These are phyloP conservation scores for Heliosperma pusillum DNA, from an alignment of 148 eudicot genomes.

Conservation along the genomic window DNA sequence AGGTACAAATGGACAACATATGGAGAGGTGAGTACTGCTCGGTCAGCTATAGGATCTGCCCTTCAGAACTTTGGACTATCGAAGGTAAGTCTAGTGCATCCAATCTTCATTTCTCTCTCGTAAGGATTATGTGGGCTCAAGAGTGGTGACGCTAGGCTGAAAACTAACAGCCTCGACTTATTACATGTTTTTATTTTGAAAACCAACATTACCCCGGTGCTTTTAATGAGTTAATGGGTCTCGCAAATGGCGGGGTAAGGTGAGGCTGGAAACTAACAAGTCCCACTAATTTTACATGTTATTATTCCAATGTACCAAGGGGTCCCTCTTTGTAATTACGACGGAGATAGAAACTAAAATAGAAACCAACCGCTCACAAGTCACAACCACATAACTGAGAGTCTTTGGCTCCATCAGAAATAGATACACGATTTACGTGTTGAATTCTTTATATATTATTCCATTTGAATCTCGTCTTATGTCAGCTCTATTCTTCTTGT, in stretches of 20 bases:
- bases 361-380: too few species aligned
- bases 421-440: not conserved
- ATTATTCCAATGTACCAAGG: not conserved
- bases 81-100: constrained; percentile 38
- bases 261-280: not conserved
- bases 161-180: not conserved
- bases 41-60: constrained; percentile 83
- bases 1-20: constrained; percentile 99
- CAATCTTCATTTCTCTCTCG: not conserved
- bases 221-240: not conserved
- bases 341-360: too few species aligned
- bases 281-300: not conserved
- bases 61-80: constrained; percentile 61
- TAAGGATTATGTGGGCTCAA: not conserved
- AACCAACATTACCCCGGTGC: not conserved
- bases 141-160: not conserved
- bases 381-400: not conserved
- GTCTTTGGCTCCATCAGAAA: too few species aligned
- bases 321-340: not conserved
- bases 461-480: not conserved
- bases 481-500: not conserved
- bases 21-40: constrained; percentile 79
- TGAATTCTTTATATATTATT: not conserved
- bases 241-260: not conserved
- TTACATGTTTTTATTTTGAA: not conserved